Percentiles rank a stretch among this genome's conserved stretches.
Evolutionary conservation across 495 filamentous ascomycete species (phyloP).

Genomic region (Alectoria sarmentosa): DNA sequence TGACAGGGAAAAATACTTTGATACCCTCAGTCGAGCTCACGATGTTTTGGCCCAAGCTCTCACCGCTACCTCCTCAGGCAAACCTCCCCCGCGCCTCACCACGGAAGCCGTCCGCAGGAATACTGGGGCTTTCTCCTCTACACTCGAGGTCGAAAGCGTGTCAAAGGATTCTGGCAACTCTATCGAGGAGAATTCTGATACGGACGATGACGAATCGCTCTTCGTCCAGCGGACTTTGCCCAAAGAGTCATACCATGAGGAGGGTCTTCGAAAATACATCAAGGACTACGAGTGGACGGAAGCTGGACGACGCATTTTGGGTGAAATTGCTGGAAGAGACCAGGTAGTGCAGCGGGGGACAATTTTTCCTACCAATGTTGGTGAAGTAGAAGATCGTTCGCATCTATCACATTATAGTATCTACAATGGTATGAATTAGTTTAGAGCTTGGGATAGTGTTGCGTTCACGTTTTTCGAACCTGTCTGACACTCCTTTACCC

Average conservation of each 20-base stretch:
- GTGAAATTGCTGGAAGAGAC: constrained; percentile 31
- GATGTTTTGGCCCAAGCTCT: constrained; percentile 27
- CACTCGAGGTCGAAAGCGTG: constrained; percentile 21
- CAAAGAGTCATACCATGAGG: constrained; percentile 27
- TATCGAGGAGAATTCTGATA: constrained; percentile 26
- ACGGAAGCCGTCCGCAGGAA: constrained; percentile 17
- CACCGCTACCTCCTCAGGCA: background rate
- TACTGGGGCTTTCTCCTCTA: constrained; percentile 7
- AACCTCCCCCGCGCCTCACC: constrained; percentile 4
- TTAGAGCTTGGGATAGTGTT: background rate
- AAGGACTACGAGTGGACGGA: constrained; percentile 30
- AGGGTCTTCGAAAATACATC: constrained; percentile 36
- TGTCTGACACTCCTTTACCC: background rate
- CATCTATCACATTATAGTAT: constrained; percentile 42
- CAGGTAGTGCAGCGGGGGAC: constrained; percentile 28
- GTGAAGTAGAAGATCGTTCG: constrained; percentile 30
- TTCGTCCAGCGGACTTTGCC: constrained; percentile 27
- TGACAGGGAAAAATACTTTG: constrained; percentile 32
- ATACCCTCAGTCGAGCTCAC: constrained; percentile 30
- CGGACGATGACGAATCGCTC: constrained; percentile 32
- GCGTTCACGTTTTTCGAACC: background rate
- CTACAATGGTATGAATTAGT: constrained; percentile 31
- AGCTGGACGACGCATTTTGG: constrained; percentile 32
- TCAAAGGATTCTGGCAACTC: constrained; percentile 26
- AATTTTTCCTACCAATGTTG: constrained; percentile 30